Evolutionary conservation across 192 early-diverging fungal species (phyloP).

Genomic region (Backusella parvicylindrica): DNA sequence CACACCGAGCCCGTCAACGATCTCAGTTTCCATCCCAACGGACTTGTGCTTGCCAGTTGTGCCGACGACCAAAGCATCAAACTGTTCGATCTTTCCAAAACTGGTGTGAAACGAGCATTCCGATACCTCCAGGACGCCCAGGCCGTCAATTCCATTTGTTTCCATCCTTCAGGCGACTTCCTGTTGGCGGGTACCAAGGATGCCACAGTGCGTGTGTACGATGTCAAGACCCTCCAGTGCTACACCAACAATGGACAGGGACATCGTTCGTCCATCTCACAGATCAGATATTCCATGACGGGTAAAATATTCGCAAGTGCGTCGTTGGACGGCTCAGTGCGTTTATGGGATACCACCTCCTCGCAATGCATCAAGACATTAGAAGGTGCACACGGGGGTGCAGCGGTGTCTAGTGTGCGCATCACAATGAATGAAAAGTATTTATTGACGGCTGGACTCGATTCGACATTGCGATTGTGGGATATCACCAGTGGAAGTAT

Average conservation of each 20-base stretch:
- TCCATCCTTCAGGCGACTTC: constrained; percentile 94
- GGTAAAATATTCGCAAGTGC: constrained; percentile 75
- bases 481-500: constrained; percentile 72
- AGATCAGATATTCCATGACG: constrained; percentile 70
- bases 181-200: constrained; percentile 77
- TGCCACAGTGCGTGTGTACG: constrained; percentile 77
- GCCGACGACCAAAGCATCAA: constrained; percentile 83
- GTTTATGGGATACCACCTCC: constrained; percentile 81
- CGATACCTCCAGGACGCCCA: constrained; percentile 81
- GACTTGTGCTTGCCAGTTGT: constrained; percentile 83
- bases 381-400: constrained; percentile 72
- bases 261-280: constrained; percentile 52
- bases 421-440: constrained; percentile 78
- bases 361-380: constrained; percentile 77
- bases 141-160: constrained; percentile 75
- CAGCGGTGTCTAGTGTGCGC: constrained; percentile 63
- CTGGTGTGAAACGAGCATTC: constrained; percentile 79
- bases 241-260: constrained; percentile 56
- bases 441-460: constrained; percentile 74
- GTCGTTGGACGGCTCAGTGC: constrained; percentile 81
- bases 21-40: constrained; percentile 90
- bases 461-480: constrained; percentile 78
- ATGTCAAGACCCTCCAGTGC: constrained; percentile 82
- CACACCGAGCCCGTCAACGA: constrained; percentile 80
- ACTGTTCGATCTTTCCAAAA: constrained; percentile 84